Evolutionary conservation across 2,329 filamentous ascomycete species (phyloP), one percentile per base, ranked within the genome.

Genomic region (Cryphonectria carpinicola): DNA sequence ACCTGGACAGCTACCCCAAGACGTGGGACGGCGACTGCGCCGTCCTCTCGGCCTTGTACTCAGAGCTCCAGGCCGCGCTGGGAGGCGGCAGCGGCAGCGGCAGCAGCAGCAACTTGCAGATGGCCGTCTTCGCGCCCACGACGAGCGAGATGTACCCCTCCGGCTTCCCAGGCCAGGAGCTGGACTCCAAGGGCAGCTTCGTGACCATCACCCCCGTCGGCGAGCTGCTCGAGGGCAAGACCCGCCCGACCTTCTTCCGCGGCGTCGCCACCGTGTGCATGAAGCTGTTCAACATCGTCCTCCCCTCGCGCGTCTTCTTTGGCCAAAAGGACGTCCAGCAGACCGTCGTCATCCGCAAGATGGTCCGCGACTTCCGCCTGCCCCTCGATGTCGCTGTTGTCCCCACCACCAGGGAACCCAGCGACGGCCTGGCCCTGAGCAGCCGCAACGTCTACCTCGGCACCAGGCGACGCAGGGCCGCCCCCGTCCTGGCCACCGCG

Each of bases 281-380:
- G 88, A 99, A 97, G 82, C 83, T 97, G 19, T 95, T 97, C 82
- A 95, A 95, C 77, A 93, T 94, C 68, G 90, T 93, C 62, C 86
- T 89, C 74, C 92, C 93, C 4, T 91, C 95, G 70, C 87, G 87
- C 61, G 93, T 94, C 6, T 96, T 97, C 82, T 98, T 99, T 83
- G 96, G 96, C 4, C 96, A 98, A 81, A 99, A 99, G 83, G 96
- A 99, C 80, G 90, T 98, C 28, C 96, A 99, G 84, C 96, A 99
- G 82, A 97, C 94, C 0, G 93, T 97, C 25, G 88, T 99, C 14
- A 93, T 99, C 77, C 90, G 89, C 77, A 89, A 92, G 61, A 90
- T 99, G 88, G 92, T 98, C 43, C 87, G 89, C 74, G 96, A 99
- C 80, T 95, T 99, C 74, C 89, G 94, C 79, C 81, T 98, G 56